These are phyloP conservation scores for Cercospora beticola DNA, from an alignment of 2,329 filamentous ascomycete genomes.

Conservation along the genomic window DNA sequence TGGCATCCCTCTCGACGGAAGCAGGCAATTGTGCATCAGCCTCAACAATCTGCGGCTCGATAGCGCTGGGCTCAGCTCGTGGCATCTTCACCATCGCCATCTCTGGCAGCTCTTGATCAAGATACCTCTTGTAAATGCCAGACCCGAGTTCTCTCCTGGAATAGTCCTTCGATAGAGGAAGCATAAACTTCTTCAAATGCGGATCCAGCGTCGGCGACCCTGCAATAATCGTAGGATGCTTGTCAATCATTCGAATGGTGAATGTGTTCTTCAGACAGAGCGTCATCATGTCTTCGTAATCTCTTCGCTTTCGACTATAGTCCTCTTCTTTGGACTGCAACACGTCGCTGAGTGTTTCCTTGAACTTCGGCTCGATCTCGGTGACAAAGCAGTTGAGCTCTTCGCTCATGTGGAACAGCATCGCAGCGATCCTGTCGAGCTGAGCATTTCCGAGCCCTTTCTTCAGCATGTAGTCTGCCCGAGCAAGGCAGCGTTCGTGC, in stretches of 20 bases:
- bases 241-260: neutral
- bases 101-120: neutral
- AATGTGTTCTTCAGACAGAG: neutral
- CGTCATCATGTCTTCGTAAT: neutral
- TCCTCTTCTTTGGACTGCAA: neutral
- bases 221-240: slow-evolving; percentile 1
- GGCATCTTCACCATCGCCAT: neutral
- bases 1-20: neutral
- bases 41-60: neutral
- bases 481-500: neutral
- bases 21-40: neutral
- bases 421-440: neutral
- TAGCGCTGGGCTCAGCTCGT: neutral
- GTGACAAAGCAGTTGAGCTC: neutral
- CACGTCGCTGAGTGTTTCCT: neutral
- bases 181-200: neutral
- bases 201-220: neutral
- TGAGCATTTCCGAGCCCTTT: neutral
- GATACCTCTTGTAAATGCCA: neutral
- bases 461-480: neutral
- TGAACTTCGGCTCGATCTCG: neutral
- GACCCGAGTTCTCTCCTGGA: neutral
- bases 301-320: neutral
- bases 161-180: neutral
- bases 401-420: neutral